Percentiles rank a stretch among this genome's conserved stretches.
These are phyloP conservation scores for Hypericum androsaemum DNA, from an alignment of 345 rosid genomes.

Conservation along the genomic window DNA sequence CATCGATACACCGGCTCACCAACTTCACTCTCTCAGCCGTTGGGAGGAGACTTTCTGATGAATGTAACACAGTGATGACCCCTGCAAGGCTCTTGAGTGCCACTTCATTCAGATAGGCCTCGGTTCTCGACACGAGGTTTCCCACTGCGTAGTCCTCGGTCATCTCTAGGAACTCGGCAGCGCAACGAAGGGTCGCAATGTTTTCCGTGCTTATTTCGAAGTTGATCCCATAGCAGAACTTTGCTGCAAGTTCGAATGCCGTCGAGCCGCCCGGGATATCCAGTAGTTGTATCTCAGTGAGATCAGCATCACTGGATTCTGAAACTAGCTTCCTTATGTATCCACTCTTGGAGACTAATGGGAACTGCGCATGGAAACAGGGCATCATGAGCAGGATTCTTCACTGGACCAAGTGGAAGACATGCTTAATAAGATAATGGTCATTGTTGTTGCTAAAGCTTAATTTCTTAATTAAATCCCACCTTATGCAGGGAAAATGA, in stretches of 20 bases:
- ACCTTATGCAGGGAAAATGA: constrained; percentile 87
- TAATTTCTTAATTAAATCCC: constrained; percentile 5
- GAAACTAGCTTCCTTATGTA: constrained; percentile 54
- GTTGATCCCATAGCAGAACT: constrained; percentile 86
- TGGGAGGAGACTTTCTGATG: constrained; percentile 43
- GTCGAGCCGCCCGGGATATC: constrained; percentile 65
- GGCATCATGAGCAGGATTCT: not conserved
- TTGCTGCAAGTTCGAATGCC: constrained; percentile 79
- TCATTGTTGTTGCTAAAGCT: not conserved
- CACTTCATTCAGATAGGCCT: constrained; percentile 71
- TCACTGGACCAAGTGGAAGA: not conserved
- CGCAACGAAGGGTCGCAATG: constrained; percentile 69
- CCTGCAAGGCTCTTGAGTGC: constrained; percentile 63
- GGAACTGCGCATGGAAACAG: constrained; percentile 46
- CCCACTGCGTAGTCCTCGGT: constrained; percentile 68
- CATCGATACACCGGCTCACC: constrained; percentile 66
- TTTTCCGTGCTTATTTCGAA: constrained; percentile 73
- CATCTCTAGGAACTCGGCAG: constrained; percentile 85
- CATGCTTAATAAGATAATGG: not conserved
- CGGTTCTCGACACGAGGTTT: constrained; percentile 58
- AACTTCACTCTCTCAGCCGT: constrained; percentile 71
- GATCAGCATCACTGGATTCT: constrained; percentile 51
- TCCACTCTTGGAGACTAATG: constrained; percentile 73
- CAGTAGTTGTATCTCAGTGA: constrained; percentile 38
- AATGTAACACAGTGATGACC: constrained; percentile 53